Base-by-base conservation (phyloP, 768 basidiomycete species). In the Amanita jacksonii region DNA sequence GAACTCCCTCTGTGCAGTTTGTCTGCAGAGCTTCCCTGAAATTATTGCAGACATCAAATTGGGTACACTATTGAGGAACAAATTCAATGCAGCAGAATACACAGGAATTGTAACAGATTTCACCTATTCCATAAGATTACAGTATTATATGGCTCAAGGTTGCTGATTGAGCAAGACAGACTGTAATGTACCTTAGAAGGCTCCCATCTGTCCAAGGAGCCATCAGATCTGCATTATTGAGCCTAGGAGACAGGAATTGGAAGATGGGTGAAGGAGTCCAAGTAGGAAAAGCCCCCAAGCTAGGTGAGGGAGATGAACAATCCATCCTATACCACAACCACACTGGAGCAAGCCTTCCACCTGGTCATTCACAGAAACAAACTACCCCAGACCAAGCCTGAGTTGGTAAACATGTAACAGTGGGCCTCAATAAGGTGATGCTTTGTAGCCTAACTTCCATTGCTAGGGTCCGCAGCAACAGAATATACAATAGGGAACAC, bases 211-310 rank as follows among this genome's bases (percentile, higher is more conserved):
- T 89, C 3, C 71, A 77, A 43, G 69, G 65, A 13, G 85, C 83
- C 1, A 84, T 80, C 8, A 73, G 73, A 1, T 67, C 82, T 1
- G 78, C 80, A 0, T 63, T 90, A 28, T 57, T 77, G 31, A 74
- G 78, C 2, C 72, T 91, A 1, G 88, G 88, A 0, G 87, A 91
- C 48, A 88, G 88, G 8, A 90, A 90, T 51, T 90, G 88, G 88
- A 85, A 77, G 61, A 90, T 91, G 87, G 88, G 88, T 4, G 85
- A 86, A 48, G 86, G 85, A 4, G 70, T 85, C 16, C 70, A 72
- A 52, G 76, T 82, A 5, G 74, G 73, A 8, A 77, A 75, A 51
- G 57, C 55, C 2, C 49, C 60, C 5, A 74, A 74, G 43, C 50
- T 63, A 1, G 66, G 64, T 3, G 80, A 77, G 23, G 68, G 67